A percentile compares a stretch with the other conserved stretches of the same genome.
Evolutionary conservation across 306 rosid species (phyloP).

Genomic region (Sesbania bispinosa): DNA sequence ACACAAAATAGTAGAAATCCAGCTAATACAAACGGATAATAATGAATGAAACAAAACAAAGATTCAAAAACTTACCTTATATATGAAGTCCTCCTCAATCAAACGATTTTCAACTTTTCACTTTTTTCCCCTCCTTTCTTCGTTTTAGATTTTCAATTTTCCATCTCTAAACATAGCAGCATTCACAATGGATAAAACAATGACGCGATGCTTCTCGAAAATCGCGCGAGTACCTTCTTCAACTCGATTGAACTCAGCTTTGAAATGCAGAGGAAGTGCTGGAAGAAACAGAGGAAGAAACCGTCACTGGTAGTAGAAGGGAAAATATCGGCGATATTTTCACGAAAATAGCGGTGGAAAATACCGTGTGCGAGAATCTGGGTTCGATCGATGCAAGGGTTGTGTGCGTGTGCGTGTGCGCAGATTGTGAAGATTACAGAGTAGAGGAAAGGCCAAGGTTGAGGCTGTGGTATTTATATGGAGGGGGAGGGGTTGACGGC

Average conservation of each 20-base stretch:
- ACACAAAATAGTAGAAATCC: not conserved
- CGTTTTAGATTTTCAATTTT: slow-evolving; percentile 9
- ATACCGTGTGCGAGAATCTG: slow-evolving; percentile 8
- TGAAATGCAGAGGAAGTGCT: too few relatives aligned
- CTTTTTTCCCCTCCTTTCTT: not conserved
- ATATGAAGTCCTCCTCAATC: not conserved
- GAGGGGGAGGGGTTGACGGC: slow-evolving; percentile 34
- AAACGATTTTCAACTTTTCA: not conserved
- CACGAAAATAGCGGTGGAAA: too few relatives aligned
- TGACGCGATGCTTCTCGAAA: too few relatives aligned
- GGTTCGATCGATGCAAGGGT: too few relatives aligned
- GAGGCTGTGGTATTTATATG: slow-evolving; percentile 50
- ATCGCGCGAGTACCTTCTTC: not conserved
- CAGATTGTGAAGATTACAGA: slow-evolving; percentile 11
- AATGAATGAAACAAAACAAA: not conserved
- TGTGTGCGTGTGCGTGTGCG: too few relatives aligned
- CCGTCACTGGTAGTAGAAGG: not conserved
- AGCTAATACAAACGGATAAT: not conserved
- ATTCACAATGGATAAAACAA: not conserved
- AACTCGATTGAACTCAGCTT: not conserved
- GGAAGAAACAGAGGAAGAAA: not conserved
- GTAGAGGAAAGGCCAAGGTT: not conserved
- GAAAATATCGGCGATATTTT: slow-evolving; percentile 2
- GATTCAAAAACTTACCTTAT: slow-evolving; percentile 1
- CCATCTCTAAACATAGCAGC: not conserved